Evolutionary conservation across 1,139 yeast species (phyloP).

Genomic region (Geotrichum reessii): DNA sequence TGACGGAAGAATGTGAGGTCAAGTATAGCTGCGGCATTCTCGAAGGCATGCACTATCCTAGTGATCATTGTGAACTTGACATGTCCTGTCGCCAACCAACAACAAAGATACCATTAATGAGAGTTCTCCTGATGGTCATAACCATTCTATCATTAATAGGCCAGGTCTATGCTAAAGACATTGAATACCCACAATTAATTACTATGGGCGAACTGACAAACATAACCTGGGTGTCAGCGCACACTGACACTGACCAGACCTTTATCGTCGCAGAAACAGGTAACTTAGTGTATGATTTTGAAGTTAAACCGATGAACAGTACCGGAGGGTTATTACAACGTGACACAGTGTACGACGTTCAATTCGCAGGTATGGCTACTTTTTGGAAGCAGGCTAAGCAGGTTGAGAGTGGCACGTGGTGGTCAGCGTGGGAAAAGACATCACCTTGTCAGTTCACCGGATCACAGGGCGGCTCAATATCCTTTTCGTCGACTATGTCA

Average conservation of each 20-base stretch:
- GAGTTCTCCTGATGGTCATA: neutral
- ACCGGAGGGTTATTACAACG: too few species aligned
- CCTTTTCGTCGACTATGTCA: slow-evolving; percentile 1
- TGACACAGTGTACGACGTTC: neutral
- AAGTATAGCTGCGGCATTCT: neutral
- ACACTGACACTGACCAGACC: too few species aligned
- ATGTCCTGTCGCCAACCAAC: neutral
- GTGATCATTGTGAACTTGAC: neutral
- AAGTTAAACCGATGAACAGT: too few species aligned
- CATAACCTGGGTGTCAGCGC: neutral
- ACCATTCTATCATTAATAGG: neutral
- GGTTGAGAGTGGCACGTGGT: neutral
- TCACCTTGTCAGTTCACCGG: neutral
- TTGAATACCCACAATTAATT: neutral
- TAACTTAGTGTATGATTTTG: too few species aligned
- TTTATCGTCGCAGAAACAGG: too few species aligned
- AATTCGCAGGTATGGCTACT: neutral
- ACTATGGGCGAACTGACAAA: neutral
- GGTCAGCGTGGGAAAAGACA: neutral
- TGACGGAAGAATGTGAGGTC: neutral
- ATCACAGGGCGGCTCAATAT: neutral
- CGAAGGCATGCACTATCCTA: neutral
- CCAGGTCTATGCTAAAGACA: neutral
- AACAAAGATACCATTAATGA: neutral
- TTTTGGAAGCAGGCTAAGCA: neutral